Percentiles rank a stretch among this genome's conserved stretches.
Evolutionary conservation across 768 basidiomycete genomes (phyloP).

Genomic region (Tylopilus rubrobrunneus): DNA sequence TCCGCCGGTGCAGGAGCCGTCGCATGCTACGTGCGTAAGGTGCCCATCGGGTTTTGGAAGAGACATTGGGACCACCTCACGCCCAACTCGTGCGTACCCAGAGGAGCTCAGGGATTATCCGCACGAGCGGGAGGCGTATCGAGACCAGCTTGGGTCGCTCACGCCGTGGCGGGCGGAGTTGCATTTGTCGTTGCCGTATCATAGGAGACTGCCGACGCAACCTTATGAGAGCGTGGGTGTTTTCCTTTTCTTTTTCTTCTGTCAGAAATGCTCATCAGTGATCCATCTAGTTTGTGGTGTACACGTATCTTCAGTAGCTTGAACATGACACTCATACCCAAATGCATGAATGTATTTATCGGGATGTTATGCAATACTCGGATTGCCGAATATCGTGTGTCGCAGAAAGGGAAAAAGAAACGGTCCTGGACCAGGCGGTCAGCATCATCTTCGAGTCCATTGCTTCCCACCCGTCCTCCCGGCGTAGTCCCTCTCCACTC

Average conservation of each 20-base stretch:
- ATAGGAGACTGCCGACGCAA: conserved; percentile 47
- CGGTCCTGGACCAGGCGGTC: too few species aligned
- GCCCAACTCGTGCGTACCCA: conserved; percentile 52
- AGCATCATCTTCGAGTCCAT: conserved; percentile 81
- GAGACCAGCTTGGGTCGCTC: conserved; percentile 47
- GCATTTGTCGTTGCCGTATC: conserved; percentile 55
- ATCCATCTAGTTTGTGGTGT: conserved; percentile 37
- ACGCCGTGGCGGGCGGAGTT: conserved; percentile 49
- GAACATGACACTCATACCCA: not conserved
- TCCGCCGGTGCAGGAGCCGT: conserved; percentile 26
- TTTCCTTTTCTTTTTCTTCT: not conserved
- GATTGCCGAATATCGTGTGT: not conserved
- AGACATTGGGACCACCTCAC: conserved; percentile 71
- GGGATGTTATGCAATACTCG: conserved; percentile 5
- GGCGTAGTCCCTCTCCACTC: conserved; percentile 56
- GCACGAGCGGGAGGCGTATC: conserved; percentile 48
- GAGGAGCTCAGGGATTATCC: conserved; percentile 61
- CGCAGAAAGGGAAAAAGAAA: not conserved
- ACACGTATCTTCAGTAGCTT: conserved; percentile 30
- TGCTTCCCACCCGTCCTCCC: conserved; percentile 45
- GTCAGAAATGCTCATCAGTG: not conserved
- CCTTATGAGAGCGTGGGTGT: conserved; percentile 54
- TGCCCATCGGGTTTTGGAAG: conserved; percentile 69
- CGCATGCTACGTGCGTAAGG: conserved; percentile 29
- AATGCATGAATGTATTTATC: conserved; percentile 17